Evolutionary conservation across 441 rosid species (phyloP), one percentile per base, ranked within the genome.

Genomic region (Erodium chrysanthum): DNA sequence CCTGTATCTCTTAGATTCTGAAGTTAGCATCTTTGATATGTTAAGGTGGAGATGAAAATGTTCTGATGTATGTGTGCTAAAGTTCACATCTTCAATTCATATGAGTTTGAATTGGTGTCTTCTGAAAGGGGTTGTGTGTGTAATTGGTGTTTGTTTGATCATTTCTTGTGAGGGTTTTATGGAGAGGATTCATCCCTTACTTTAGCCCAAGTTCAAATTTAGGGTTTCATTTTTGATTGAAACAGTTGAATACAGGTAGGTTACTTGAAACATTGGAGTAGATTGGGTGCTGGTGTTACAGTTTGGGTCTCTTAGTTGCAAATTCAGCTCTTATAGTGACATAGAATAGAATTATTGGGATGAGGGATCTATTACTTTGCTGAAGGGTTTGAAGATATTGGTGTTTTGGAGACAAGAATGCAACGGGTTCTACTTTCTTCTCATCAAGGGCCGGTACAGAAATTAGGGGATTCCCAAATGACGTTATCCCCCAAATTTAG

Each of bases 401-500:
- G 7, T 3, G 56, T 11, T 60, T 21, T 4, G 22, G 33, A 35
- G 54, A 54, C 52, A 33, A 75, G 80, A 84, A 92, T 92, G 98
- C 98, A 90, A 76, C 82, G 90, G 67, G 98, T 90, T 66, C 78
- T 89, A 61, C 78, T 92, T 56, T 92, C 96, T 0, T 84, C 98
- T 17, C 86, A 86, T 69, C 88, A 87, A 72, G 77, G 81, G 37
- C 93, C 85, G 33, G 96, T 92, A n/a, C 89, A 85, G 54, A 88
- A 81, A 78, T 84, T 88, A 25, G 90, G 95, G 71, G 93, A 90
- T 76, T 82, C 93, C 18, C 93, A 90, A 71, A 88, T 92, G 87
- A 81, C 90, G 29, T 75, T 88, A 70, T 88, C 95, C 72, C 93
- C 96, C 3, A 88, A 84, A 62, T 89, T 92, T 75, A 80, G 92